Evolutionary conservation across 176 grass and related monocot genomes (phyloP).

Genomic region (Luzula sylvatica): DNA sequence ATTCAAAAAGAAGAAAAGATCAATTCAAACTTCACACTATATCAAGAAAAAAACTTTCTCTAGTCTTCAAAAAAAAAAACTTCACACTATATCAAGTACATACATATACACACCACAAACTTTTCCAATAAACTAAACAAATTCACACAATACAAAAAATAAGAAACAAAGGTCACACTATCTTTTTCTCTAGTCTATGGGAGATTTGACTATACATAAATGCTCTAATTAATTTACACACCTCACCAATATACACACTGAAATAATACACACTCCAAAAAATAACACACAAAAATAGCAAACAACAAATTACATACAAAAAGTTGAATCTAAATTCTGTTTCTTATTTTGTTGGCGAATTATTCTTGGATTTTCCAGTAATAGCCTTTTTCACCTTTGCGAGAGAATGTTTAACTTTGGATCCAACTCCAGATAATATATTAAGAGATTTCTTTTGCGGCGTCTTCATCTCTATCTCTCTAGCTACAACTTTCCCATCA

Average conservation of each 20-base stretch:
- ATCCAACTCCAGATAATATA: slow-evolving; percentile 71
- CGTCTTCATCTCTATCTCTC: slow-evolving; percentile 33
- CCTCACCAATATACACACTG: slow-evolving; percentile 3
- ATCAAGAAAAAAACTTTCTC: too few relatives aligned
- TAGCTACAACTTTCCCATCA: slow-evolving; percentile 29
- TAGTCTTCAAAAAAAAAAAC: not conserved
- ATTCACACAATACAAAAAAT: slow-evolving; percentile 14
- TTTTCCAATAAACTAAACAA: slow-evolving; percentile 1
- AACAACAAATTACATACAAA: slow-evolving; percentile 28
- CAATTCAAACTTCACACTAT: too few relatives aligned
- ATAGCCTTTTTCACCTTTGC: slow-evolving; percentile 91
- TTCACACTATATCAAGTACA: not conserved
- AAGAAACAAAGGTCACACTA: slow-evolving; percentile 1
- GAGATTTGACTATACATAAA: slow-evolving; percentile 12
- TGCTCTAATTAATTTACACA: slow-evolving; percentile 6
- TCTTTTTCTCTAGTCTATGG: slow-evolving; percentile 18
- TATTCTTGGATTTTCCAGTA: slow-evolving; percentile 55
- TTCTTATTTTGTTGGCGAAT: slow-evolving; percentile 38
- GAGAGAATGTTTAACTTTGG: slow-evolving; percentile 78
- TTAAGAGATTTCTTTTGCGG: slow-evolving; percentile 57
- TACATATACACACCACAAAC: slow-evolving; percentile 1
- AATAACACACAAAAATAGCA: slow-evolving; percentile 5
- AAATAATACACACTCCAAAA: slow-evolving; percentile 11
- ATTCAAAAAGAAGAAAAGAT: too few relatives aligned
- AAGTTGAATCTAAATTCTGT: slow-evolving; percentile 23